These are phyloP conservation scores for Pyrenophora seminiperda DNA, from an alignment of 2,329 filamentous ascomycete species.

Conservation along the genomic window DNA sequence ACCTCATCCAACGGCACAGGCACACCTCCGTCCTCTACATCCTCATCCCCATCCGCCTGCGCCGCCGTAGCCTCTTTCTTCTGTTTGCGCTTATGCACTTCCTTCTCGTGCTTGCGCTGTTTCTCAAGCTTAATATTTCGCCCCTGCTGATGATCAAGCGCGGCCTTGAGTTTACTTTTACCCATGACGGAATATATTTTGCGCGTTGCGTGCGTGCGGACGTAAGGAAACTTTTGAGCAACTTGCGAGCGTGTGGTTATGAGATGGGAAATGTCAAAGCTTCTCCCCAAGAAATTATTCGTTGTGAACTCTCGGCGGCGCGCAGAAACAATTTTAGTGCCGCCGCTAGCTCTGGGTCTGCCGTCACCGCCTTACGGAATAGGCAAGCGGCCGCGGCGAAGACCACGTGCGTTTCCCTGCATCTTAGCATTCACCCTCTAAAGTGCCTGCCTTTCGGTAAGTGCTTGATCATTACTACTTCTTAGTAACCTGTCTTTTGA, in stretches of 20 bases:
- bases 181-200: conserved; percentile 41
- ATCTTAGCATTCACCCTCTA: conserved; percentile 19
- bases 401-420: conserved; percentile 29
- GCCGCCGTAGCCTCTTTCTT: conserved; percentile 7
- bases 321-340: conserved; percentile 37
- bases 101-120: conserved; percentile 43
- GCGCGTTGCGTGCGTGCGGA: neutral
- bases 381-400: conserved; percentile 33
- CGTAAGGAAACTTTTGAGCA: neutral
- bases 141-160: conserved; percentile 63
- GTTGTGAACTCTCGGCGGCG: conserved; percentile 47
- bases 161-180: conserved; percentile 61
- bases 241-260: conserved; percentile 5
- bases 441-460: neutral
- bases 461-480: neutral
- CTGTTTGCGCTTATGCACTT: conserved; percentile 15
- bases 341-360: conserved; percentile 32
- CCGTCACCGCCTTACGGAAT: conserved; percentile 38
- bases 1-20: conserved; percentile 37
- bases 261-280: conserved; percentile 23
- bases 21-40: conserved; percentile 38
- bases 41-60: conserved; percentile 20
- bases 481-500: neutral
- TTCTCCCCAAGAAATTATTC: conserved; percentile 36
- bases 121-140: conserved; percentile 76